Evolutionary conservation across 1,284 basidiomycete species (phyloP).

Genomic region (Phellinidium pouzarii): DNA sequence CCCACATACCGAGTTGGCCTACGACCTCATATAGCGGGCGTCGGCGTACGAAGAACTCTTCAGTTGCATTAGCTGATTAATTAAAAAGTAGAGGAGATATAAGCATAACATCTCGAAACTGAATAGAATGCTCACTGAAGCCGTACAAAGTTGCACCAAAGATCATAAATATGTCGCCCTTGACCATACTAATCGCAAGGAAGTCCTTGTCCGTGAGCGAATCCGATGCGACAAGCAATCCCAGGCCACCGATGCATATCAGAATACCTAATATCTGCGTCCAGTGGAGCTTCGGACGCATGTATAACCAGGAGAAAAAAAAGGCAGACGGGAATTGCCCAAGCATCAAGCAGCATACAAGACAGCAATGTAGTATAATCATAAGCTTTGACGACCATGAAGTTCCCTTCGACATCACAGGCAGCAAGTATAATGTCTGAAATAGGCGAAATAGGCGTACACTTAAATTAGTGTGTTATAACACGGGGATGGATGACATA

Average conservation of each 20-base stretch:
- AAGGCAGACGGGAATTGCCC: constrained; percentile 83
- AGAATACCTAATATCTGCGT: constrained; percentile 73
- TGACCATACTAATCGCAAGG: constrained; percentile 55
- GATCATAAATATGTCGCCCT: constrained; percentile 84
- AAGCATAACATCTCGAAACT: background rate
- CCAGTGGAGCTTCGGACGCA: constrained; percentile 76
- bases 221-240: constrained; percentile 69
- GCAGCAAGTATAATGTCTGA: constrained; percentile 69
- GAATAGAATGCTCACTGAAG: constrained; percentile 49
- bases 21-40: constrained; percentile 81
- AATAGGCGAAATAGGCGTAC: background rate
- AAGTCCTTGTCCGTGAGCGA: constrained; percentile 65
- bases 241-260: constrained; percentile 71
- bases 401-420: constrained; percentile 82
- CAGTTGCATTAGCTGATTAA: constrained; percentile 69
- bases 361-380: constrained; percentile 81
- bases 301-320: constrained; percentile 77
- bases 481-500: constrained; percentile 29
- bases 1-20: constrained; percentile 81
- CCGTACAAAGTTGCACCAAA: constrained; percentile 80
- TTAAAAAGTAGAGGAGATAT: background rate
- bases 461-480: background rate
- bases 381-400: constrained; percentile 79
- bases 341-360: constrained; percentile 83
- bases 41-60: constrained; percentile 78